phyloP scores from a whole-genome alignment of 495 filamentous ascomycete genomes.

The Neurospora hispaniola region DNA sequence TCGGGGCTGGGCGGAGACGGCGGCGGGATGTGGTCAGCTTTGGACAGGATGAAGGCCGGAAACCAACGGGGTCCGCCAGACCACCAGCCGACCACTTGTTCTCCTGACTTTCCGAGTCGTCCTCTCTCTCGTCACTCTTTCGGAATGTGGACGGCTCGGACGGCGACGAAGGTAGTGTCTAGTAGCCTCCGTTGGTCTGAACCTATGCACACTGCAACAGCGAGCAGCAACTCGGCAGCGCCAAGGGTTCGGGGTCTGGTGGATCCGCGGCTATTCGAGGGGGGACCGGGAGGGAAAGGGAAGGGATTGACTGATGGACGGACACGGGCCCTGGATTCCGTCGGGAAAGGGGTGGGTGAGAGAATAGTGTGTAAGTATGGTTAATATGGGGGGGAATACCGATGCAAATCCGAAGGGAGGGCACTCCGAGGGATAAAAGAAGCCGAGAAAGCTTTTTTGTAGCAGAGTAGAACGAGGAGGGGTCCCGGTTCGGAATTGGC shows the following conservation, averaged over 20 bases:
- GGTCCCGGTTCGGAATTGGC: background rate
- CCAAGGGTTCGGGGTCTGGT: background rate
- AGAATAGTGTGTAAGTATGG: background rate
- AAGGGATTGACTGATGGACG: background rate
- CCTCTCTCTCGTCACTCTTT: background rate
- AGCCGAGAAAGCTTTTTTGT: constrained; percentile 11
- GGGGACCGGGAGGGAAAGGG: background rate
- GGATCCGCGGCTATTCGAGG: background rate
- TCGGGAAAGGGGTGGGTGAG: background rate
- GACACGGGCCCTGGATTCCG: background rate
- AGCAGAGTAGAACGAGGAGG: background rate
- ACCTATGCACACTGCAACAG: background rate
- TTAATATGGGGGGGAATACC: constrained; percentile 14
- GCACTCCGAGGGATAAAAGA: constrained; percentile 9
- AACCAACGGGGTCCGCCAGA: background rate
- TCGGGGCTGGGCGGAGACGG: background rate
- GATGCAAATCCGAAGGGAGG: constrained; percentile 25
- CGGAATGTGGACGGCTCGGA: background rate
- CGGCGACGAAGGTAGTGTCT: background rate
- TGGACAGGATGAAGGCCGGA: background rate
- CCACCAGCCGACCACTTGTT: background rate
- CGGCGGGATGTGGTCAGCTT: background rate
- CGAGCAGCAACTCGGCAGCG: background rate
- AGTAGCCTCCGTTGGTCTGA: background rate
- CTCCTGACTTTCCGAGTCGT: background rate